Evolutionary conservation across 1,139 yeast genomes (phyloP).

Genomic region (Geotrichum histeridarum): DNA sequence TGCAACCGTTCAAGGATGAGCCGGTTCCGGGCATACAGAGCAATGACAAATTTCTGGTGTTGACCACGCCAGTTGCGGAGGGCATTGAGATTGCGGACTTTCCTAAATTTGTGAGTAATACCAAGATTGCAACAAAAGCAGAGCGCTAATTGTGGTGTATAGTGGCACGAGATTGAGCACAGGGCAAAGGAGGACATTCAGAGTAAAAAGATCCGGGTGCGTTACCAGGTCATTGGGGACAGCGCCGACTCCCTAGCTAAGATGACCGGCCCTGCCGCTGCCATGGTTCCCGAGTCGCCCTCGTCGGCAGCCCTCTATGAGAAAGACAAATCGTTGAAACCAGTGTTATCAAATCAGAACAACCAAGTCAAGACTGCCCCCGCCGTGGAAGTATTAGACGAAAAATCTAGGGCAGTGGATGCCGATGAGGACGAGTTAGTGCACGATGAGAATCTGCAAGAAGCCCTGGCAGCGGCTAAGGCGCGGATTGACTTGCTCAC

Average conservation of each 20-base stretch:
- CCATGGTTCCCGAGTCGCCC: not conserved
- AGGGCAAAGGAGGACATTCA: slow-evolving; percentile 1
- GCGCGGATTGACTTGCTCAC: slow-evolving; percentile 8
- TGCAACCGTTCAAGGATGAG: slow-evolving; percentile 74
- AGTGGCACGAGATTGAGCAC: slow-evolving; percentile 1
- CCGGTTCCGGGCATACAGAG: slow-evolving; percentile 70
- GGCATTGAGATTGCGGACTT: not conserved
- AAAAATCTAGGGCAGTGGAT: not conserved
- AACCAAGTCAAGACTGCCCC: not conserved
- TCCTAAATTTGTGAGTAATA: slow-evolving; percentile 3
- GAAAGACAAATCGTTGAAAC: not conserved
- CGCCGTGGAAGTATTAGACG: not conserved
- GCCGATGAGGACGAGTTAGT: not conserved
- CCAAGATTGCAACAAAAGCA: not conserved
- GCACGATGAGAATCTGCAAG: not conserved
- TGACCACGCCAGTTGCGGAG: slow-evolving; percentile 46
- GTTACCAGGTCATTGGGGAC: slow-evolving; percentile 1
- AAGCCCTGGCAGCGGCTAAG: slow-evolving; percentile 11
- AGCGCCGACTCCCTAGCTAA: not conserved
- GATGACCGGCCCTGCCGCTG: not conserved
- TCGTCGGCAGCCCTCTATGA: not conserved
- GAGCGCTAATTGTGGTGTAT: not conserved
- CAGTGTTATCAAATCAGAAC: not conserved
- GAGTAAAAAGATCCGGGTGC: slow-evolving; percentile 15
- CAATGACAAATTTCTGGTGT: slow-evolving; percentile 87